Percentiles rank a stretch among this genome's conserved stretches.
Conservation (phyloP, 2,329 filamentous ascomycete species). For the Plenodomus biglobosus region DNA sequence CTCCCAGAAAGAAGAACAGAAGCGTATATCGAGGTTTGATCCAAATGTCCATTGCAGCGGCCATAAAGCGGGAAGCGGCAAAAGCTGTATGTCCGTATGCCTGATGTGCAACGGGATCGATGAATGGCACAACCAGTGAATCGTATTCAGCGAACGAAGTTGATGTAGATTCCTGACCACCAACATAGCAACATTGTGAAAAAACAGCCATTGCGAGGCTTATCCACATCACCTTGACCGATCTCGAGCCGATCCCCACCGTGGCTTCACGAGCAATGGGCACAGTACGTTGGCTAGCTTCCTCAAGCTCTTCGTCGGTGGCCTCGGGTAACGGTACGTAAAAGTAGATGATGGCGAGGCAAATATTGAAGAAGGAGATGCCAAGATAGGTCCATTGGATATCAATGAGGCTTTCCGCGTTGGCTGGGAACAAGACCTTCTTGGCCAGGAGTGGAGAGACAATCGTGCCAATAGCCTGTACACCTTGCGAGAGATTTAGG, state of each 20-base stretch:
- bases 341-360: slow-evolving; percentile 61
- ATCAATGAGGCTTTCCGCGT: slow-evolving; percentile 57
- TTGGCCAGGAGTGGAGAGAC: slow-evolving; percentile 62
- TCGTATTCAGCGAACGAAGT: slow-evolving; percentile 53
- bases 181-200: slow-evolving; percentile 62
- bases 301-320: slow-evolving; percentile 61
- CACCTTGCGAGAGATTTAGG: slow-evolving; percentile 61
- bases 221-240: slow-evolving; percentile 57
- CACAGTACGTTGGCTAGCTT: slow-evolving; percentile 51
- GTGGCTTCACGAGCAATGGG: slow-evolving; percentile 44
- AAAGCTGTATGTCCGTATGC: slow-evolving; percentile 61
- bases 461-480: slow-evolving; percentile 63
- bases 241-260: slow-evolving; percentile 42
- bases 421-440: slow-evolving; percentile 57
- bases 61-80: slow-evolving; percentile 59
- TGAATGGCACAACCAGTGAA: slow-evolving; percentile 40
- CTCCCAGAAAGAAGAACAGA: slow-evolving; percentile 55
- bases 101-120: slow-evolving; percentile 48
- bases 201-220: slow-evolving; percentile 58
- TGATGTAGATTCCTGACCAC: slow-evolving; percentile 60
- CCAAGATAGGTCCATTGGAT: slow-evolving; percentile 68
- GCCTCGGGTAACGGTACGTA: slow-evolving; percentile 65
- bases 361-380: slow-evolving; percentile 62
- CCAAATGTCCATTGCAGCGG: slow-evolving; percentile 55
- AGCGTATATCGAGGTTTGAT: slow-evolving; percentile 62